phyloP scores from a whole-genome alignment of 768 basidiomycete species.

The Kwoniella sp. region DNA sequence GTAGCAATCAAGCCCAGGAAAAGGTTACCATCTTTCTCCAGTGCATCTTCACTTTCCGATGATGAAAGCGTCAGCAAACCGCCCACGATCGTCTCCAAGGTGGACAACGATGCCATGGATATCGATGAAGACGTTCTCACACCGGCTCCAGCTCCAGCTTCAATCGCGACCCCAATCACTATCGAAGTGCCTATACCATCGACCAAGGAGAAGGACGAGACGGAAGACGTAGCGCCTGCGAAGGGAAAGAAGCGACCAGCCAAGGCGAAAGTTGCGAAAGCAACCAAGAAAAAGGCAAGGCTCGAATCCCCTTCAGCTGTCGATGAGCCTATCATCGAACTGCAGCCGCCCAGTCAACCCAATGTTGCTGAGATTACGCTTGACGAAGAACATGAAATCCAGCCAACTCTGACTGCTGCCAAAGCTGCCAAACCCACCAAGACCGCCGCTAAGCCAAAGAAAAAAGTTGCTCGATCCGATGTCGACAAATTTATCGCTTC shows the following conservation, averaged over 20 bases:
- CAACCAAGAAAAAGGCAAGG: slow-evolving; percentile 43
- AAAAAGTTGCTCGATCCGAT: slow-evolving; percentile 27
- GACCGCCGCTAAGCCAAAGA: slow-evolving; percentile 23
- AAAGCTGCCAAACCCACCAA: slow-evolving; percentile 5
- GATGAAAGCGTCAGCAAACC: slow-evolving; percentile 9
- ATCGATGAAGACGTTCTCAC: slow-evolving; percentile 4
- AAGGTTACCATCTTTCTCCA: slow-evolving; percentile 22
- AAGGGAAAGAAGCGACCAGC: slow-evolving; percentile 36
- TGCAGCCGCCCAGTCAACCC: slow-evolving; percentile 19
- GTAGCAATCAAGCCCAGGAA: slow-evolving; percentile 3
- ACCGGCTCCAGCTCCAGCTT: slow-evolving; percentile 4
- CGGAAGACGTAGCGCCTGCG: background rate
- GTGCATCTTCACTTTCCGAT: slow-evolving; percentile 31
- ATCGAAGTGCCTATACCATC: background rate
- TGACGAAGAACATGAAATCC: slow-evolving; percentile 12
- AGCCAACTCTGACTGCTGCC: background rate
- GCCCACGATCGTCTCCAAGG: background rate
- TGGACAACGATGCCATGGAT: slow-evolving; percentile 16
- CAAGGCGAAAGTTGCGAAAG: slow-evolving; percentile 32
- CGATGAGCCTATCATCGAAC: slow-evolving; percentile 16
- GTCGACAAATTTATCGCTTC: slow-evolving; percentile 57
- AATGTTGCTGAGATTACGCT: slow-evolving; percentile 37
- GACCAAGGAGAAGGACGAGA: background rate
- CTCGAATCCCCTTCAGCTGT: slow-evolving; percentile 25
- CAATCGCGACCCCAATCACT: background rate